Percentiles rank a stretch among this genome's conserved stretches.
Evolutionary conservation across 2,329 filamentous ascomycete genomes (phyloP).

Genomic region (Scytalidium lignicola): DNA sequence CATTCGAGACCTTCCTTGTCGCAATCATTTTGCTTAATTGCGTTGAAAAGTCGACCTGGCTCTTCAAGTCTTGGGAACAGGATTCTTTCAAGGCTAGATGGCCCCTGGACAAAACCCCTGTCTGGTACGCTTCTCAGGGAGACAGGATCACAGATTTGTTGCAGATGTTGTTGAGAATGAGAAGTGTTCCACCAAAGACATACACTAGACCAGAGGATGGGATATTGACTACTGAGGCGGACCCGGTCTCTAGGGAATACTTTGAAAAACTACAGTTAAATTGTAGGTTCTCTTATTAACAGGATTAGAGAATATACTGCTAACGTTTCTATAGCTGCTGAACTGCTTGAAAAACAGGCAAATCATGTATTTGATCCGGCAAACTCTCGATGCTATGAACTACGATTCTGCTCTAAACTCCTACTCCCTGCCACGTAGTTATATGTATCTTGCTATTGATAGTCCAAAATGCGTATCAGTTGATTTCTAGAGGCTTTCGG

Average conservation of each 20-base stretch:
- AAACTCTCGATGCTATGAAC: slow-evolving; percentile 44
- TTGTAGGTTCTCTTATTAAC: slow-evolving; percentile 39
- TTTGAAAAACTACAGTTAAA: slow-evolving; percentile 53
- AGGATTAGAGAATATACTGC: background rate
- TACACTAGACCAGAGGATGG: slow-evolving; percentile 31
- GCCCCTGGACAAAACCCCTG: slow-evolving; percentile 55
- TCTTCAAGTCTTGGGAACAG: slow-evolving; percentile 64
- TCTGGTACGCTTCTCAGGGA: slow-evolving; percentile 53
- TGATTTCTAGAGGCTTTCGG: background rate
- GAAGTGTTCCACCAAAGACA: slow-evolving; percentile 53
- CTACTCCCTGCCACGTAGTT: slow-evolving; percentile 27
- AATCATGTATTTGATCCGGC: slow-evolving; percentile 22
- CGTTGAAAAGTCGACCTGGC: slow-evolving; percentile 64
- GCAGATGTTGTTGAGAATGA: slow-evolving; percentile 57
- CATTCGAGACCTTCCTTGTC: slow-evolving; percentile 57
- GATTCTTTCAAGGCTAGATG: slow-evolving; percentile 49
- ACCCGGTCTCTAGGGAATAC: slow-evolving; percentile 41
- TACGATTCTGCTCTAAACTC: slow-evolving; percentile 45
- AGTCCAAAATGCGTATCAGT: background rate
- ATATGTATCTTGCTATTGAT: background rate
- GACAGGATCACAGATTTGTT: slow-evolving; percentile 53
- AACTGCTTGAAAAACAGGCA: slow-evolving; percentile 26
- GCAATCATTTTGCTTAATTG: slow-evolving; percentile 60
- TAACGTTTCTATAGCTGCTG: slow-evolving; percentile 17
- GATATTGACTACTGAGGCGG: slow-evolving; percentile 38